A percentile compares a stretch with the other conserved stretches of the same genome.
Evolutionary conservation across 2,329 filamentous ascomycete species (phyloP).

Genomic region (Fusarium sp.): DNA sequence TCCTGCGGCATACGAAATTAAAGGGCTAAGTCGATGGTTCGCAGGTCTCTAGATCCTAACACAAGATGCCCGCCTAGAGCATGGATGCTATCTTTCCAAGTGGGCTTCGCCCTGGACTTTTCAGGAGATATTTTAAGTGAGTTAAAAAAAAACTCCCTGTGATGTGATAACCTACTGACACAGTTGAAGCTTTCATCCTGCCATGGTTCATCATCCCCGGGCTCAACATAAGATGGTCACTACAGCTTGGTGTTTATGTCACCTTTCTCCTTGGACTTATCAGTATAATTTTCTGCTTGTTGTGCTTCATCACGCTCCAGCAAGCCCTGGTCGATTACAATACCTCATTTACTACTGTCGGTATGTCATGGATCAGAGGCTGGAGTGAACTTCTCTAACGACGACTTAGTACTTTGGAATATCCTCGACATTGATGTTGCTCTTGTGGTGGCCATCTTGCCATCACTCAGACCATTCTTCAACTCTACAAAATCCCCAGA

Average conservation of each 20-base stretch:
- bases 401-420: too few species aligned
- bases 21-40: background rate
- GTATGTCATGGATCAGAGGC: too few species aligned
- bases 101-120: slow-evolving; percentile 23
- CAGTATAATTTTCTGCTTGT: slow-evolving; percentile 20
- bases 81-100: slow-evolving; percentile 3
- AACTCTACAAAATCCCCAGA: too few species aligned
- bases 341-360: too few species aligned
- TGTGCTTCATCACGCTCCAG: slow-evolving; percentile 9
- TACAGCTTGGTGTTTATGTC: slow-evolving; percentile 23
- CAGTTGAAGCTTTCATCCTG: slow-evolving; percentile 16
- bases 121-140: slow-evolving; percentile 25
- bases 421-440: too few species aligned
- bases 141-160: fast-evolving
- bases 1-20: fast-evolving
- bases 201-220: slow-evolving; percentile 32
- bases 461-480: too few species aligned
- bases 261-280: slow-evolving; percentile 29
- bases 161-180: background rate
- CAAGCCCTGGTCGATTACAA: too few species aligned
- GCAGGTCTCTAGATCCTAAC: slow-evolving; percentile 4
- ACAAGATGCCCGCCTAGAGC: background rate
- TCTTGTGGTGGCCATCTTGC: too few species aligned
- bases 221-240: slow-evolving; percentile 7
- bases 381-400: too few species aligned